A percentile compares a stretch with the other conserved stretches of the same genome.
phyloP scores from a whole-genome alignment of 140 eudicot genomes.

The Flaveria floridana region DNA sequence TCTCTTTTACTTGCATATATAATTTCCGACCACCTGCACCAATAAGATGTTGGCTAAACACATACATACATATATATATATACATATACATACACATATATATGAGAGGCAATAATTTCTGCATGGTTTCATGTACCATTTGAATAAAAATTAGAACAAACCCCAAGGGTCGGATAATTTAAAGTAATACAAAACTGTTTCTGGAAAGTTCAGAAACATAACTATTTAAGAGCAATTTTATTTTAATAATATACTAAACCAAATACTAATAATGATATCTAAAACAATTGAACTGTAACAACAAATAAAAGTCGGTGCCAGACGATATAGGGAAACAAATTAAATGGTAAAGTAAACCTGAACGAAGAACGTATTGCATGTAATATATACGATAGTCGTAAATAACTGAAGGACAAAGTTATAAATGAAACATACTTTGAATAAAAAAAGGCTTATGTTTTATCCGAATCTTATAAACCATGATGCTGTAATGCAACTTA shows the following conservation, averaged over 20 bases:
- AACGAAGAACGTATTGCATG: too few relatives aligned
- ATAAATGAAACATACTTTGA: too few relatives aligned
- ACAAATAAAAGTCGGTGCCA: too few relatives aligned
- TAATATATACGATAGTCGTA: too few relatives aligned
- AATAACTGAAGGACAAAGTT: too few relatives aligned
- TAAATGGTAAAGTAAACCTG: too few relatives aligned
- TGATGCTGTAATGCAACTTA: background rate
- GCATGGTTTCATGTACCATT: constrained; percentile 16
- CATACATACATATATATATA: background rate
- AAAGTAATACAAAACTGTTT: constrained; percentile 20
- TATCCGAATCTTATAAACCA: background rate
- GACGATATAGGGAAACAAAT: too few relatives aligned
- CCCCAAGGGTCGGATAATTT: constrained; percentile 17
- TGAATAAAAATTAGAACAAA: background rate
- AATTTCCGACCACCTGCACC: constrained; percentile 37
- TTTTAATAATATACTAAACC: constrained; percentile 2
- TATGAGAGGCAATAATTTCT: constrained; percentile 6
- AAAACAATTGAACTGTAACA: too few relatives aligned
- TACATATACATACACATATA: background rate
- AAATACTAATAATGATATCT: background rate
- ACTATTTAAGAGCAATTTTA: background rate
- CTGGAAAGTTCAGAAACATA: constrained; percentile 24
- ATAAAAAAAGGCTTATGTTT: background rate
- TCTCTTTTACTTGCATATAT: constrained; percentile 21
- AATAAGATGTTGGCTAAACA: constrained; percentile 16